phyloP scores from a whole-genome alignment of 139 green algal species.

The Auxenochlorella protothecoides region DNA sequence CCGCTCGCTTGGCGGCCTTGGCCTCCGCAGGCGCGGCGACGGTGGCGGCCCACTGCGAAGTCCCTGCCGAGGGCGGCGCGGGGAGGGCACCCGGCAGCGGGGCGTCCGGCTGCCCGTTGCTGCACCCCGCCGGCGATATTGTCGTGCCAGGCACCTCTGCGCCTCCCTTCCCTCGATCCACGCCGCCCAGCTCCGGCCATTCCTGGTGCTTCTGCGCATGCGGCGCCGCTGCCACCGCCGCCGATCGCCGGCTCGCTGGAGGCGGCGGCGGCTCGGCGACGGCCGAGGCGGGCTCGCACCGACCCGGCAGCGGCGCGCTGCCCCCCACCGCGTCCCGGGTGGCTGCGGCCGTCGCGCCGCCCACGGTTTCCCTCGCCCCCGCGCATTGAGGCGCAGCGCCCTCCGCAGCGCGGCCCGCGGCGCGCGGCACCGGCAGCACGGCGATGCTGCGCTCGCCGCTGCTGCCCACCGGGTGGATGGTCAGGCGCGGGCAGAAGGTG shows the following conservation, averaged over 20 bases:
- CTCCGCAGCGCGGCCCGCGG: not conserved
- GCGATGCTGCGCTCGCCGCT: not conserved
- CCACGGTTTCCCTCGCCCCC: not conserved
- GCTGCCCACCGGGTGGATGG: slow-evolving; percentile 9
- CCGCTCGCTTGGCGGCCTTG: slow-evolving; percentile 34
- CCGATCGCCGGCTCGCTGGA: not conserved
- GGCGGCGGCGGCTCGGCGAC: not conserved
- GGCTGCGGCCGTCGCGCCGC: not conserved
- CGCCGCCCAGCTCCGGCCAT: slow-evolving; percentile 18
- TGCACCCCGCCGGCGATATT: not conserved
- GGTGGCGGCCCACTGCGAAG: not conserved
- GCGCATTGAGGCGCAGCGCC: not conserved
- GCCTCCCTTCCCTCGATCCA: not conserved
- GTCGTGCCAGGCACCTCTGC: not conserved
- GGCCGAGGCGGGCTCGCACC: not conserved
- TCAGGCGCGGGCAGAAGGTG: slow-evolving; percentile 26
- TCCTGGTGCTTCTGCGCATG: slow-evolving; percentile 11
- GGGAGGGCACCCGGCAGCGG: too few relatives aligned
- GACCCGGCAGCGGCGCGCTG: not conserved
- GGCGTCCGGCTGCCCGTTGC: not conserved
- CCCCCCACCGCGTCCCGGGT: not conserved
- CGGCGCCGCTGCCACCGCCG: not conserved
- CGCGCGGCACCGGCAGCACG: not conserved
- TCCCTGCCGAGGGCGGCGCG: not conserved
- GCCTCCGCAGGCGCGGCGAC: not conserved